Conservation (phyloP, 1,139 yeast species). For the Scheffersomyces illinoinensis region DNA sequence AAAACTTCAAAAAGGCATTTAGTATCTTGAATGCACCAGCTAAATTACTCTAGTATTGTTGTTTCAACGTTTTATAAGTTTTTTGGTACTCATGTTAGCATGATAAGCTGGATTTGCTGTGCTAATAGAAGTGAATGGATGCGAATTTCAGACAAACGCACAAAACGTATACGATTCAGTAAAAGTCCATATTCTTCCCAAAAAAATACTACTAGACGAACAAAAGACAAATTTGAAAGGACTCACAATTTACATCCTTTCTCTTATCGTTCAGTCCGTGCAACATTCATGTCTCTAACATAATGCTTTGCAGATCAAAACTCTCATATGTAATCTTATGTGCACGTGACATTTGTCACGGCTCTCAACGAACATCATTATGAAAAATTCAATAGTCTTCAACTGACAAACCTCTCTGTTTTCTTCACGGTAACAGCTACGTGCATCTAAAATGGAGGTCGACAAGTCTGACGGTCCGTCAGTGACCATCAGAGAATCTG, state of each 20-base stretch:
- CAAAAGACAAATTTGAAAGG: no score
- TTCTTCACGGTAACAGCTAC: background rate
- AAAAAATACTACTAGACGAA: background rate
- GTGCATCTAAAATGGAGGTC: slow-evolving; percentile 32
- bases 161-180: background rate
- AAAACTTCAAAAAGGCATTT: background rate
- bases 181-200: no score
- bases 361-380: background rate
- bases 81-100: background rate
- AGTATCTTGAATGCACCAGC: background rate
- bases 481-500: slow-evolving; percentile 85
- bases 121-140: background rate
- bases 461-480: slow-evolving; percentile 58
- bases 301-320: background rate
- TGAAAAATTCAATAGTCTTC: slow-evolving; percentile 1
- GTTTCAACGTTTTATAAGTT: background rate
- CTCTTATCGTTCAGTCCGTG: no score
- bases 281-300: background rate
- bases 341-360: background rate
- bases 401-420: background rate
- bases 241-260: no score
- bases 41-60: no score
- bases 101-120: background rate
- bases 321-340: background rate
- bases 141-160: background rate